Evolutionary conservation across 495 filamentous ascomycete species (phyloP), one percentile per base, ranked within the genome.

Genomic region (Cairneyella variabilis): DNA sequence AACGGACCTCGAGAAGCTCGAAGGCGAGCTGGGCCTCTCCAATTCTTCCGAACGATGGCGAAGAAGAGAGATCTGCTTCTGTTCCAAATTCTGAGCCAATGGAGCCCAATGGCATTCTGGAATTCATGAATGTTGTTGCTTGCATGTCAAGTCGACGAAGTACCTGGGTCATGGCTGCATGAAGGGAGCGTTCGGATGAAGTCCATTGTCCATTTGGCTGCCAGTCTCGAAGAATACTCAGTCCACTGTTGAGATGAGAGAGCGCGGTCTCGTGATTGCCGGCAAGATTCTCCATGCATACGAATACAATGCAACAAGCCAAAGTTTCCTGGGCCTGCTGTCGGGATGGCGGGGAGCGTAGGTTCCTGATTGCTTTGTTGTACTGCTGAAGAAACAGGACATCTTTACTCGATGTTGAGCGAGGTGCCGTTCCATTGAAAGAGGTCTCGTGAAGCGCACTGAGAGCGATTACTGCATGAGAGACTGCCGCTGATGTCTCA

Each of bases 231-330:
- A 76, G 54, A 16, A 76, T 57, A 5, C 50, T 64, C n/a, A 72
- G 25, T 7, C 75, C 75, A 48, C 59, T 71, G 45, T 71, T 64
- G 11, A 83, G 69, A 65, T 83, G 79, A 3, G 57, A 52, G 14
- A 66, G 64, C 6, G 70, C 72, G 0, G 68, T 57, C 9, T 46
- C 44, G 43, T 70, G 72, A 22, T 71, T 63, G 2, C 79, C 77
- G 18, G 70, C 71, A 3, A 83, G 58, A 32, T 73, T 72, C 52
- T 85, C 82, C 28, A 80, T 68, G 40, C 71, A 75, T 42, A 74
- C 67, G 57, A 83, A 83, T 0, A 83, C 40, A 17, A 79, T 55
- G 53, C 82, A 85, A 11, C 75, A 68, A 23, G 76, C 68, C n/a
- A 85, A 67, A 17, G 72, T 68, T 20, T 76, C 48, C 7, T 27